phyloP scores from a whole-genome alignment of 768 basidiomycete genomes.

The Mycena amicta region DNA sequence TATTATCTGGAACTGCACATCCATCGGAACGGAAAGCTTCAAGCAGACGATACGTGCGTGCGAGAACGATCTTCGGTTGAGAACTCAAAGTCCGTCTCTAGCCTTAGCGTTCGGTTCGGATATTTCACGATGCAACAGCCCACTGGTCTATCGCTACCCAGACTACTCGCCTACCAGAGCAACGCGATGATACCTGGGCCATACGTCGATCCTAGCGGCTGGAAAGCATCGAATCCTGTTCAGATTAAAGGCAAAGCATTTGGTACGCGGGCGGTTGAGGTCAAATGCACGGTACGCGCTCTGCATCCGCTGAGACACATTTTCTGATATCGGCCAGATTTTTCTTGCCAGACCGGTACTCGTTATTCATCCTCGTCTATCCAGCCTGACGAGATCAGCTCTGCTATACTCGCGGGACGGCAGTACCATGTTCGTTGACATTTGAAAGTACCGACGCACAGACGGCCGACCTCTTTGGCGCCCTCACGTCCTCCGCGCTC shows the following conservation, averaged over 20 bases:
- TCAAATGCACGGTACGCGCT: slow-evolving; percentile 13
- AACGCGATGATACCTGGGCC: slow-evolving; percentile 2
- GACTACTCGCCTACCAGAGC: slow-evolving; percentile 11
- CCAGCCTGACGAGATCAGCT: slow-evolving; percentile 3
- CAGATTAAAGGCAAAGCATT: slow-evolving; percentile 6
- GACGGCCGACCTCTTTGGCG: slow-evolving; percentile 11
- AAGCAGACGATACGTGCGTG: slow-evolving; percentile 10
- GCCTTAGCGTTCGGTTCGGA: slow-evolving; percentile 4
- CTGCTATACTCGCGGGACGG: slow-evolving; percentile 11
- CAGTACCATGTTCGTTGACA: slow-evolving; percentile 19
- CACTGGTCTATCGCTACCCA: neutral
- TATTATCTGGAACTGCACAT: slow-evolving; percentile 13
- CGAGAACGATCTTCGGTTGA: neutral
- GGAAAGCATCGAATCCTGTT: slow-evolving; percentile 11
- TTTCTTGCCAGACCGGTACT: slow-evolving; percentile 20
- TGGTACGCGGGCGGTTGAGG: slow-evolving; percentile 11
- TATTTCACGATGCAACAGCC: slow-evolving; percentile 17
- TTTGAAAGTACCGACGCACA: slow-evolving; percentile 13
- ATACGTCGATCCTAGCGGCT: slow-evolving; percentile 12
- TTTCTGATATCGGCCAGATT: neutral
- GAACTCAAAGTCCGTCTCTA: neutral
- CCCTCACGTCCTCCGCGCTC: slow-evolving; percentile 4
- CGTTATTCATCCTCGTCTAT: neutral
- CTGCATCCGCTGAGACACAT: neutral
- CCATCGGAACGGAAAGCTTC: slow-evolving; percentile 6